phyloP scores from a whole-genome alignment of 2,329 filamentous ascomycete species.

The Paraphoma sp. region DNA sequence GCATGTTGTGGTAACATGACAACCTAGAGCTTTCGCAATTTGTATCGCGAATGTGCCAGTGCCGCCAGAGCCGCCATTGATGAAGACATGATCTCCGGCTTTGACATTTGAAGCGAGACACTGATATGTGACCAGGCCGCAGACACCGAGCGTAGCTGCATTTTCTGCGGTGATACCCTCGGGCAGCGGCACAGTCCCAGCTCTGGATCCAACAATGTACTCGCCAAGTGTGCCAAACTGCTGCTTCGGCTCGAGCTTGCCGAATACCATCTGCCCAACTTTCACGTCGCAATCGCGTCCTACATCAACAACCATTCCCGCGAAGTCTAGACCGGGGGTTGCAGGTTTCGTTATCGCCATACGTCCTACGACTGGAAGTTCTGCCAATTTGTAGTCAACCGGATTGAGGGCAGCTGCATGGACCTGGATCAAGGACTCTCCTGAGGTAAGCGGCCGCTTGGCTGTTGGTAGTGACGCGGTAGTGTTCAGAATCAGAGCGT shows the following conservation, averaged over 20 bases:
- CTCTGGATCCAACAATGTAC: constrained; percentile 26
- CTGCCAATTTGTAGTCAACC: constrained; percentile 30
- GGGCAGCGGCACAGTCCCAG: constrained; percentile 23
- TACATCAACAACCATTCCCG: constrained; percentile 16
- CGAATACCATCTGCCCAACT: constrained; percentile 26
- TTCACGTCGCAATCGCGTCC: constrained; percentile 8
- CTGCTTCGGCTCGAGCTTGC: constrained; percentile 31
- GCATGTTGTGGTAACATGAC: constrained; percentile 64
- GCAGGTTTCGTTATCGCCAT: constrained; percentile 28
- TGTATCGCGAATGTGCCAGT: constrained; percentile 67
- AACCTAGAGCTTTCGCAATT: constrained; percentile 65
- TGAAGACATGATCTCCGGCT: constrained; percentile 58
- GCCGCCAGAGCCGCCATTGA: constrained; percentile 69
- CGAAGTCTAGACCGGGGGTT: constrained; percentile 31
- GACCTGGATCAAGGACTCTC: constrained; percentile 22
- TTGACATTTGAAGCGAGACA: constrained; percentile 28
- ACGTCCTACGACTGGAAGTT: constrained; percentile 21
- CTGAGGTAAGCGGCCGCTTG: constrained; percentile 5
- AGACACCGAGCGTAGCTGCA: constrained; percentile 27
- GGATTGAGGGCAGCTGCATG: constrained; percentile 30
- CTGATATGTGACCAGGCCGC: constrained; percentile 29
- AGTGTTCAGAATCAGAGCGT: constrained; percentile 14
- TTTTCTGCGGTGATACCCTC: constrained; percentile 13
- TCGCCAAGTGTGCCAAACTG: constrained; percentile 28
- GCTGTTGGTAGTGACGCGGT: constrained; percentile 9